These are phyloP conservation scores for Colletotrichum cuscutae DNA, from an alignment of 2,329 filamentous ascomycete species.

Conservation along the genomic window DNA sequence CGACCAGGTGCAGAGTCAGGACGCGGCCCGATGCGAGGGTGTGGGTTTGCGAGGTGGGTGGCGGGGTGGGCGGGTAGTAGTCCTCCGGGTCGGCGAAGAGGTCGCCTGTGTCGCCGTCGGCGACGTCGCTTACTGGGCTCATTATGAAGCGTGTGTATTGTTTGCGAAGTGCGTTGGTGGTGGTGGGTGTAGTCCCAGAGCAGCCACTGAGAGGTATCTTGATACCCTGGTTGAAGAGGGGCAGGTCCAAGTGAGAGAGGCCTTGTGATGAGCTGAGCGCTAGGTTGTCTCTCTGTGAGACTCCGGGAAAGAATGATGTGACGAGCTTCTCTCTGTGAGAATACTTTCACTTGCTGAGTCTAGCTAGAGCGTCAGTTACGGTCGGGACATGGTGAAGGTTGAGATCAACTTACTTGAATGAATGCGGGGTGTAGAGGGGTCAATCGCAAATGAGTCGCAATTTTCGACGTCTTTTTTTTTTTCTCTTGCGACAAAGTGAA, in stretches of 20 bases:
- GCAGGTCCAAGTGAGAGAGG: neutral
- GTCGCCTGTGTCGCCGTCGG: constrained; percentile 51
- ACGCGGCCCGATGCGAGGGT: constrained; percentile 72
- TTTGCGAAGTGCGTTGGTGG: neutral
- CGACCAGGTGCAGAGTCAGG: constrained; percentile 82
- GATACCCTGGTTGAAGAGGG: neutral
- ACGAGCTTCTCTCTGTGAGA: neutral
- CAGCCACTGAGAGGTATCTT: neutral
- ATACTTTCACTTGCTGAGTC: neutral
- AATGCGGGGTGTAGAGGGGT: constrained; percentile 11
- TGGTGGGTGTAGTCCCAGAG: neutral
- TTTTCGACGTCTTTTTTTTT: constrained; percentile 7
- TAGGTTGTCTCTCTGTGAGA: neutral
- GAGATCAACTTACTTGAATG: neutral
- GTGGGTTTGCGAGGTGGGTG: constrained; percentile 79
- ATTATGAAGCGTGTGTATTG: neutral
- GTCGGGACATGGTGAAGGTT: neutral
- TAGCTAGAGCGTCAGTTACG: neutral
- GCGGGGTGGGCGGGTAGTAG: constrained; percentile 82
- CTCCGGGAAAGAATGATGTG: too few relatives aligned
- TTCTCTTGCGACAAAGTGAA: constrained; percentile 12
- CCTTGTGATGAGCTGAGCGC: neutral
- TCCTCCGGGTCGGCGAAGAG: constrained; percentile 85
- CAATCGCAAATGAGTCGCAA: constrained; percentile 10
- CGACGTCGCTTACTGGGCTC: constrained; percentile 30